phyloP scores from a whole-genome alignment of 2,329 filamentous ascomycete species.

The Capronia americana region DNA sequence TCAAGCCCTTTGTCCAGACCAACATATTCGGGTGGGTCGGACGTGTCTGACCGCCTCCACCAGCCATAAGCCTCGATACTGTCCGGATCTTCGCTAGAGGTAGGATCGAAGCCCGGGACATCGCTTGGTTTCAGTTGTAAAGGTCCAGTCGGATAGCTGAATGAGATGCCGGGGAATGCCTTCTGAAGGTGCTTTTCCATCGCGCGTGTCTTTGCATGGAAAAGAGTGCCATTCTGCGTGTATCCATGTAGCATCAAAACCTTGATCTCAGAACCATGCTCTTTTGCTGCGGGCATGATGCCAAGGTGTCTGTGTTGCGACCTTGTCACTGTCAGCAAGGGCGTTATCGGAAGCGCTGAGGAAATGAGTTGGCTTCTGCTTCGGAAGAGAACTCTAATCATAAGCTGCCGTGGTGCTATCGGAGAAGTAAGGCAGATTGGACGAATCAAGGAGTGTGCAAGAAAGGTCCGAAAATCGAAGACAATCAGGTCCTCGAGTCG shows the following conservation, averaged over 20 bases:
- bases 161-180: constrained; percentile 66
- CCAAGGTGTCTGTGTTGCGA: constrained; percentile 15
- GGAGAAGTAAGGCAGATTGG: neutral
- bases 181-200: constrained; percentile 82
- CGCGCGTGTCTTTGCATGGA: constrained; percentile 86
- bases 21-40: constrained; percentile 68
- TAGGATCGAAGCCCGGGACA: constrained; percentile 70
- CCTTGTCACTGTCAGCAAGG: neutral
- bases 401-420: neutral
- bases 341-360: neutral
- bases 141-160: constrained; percentile 74
- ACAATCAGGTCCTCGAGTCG: neutral
- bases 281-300: constrained; percentile 32
- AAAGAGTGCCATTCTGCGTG: constrained; percentile 86
- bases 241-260: constrained; percentile 85
- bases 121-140: constrained; percentile 67
- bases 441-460: neutral
- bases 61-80: constrained; percentile 77
- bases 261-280: constrained; percentile 52
- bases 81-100: constrained; percentile 54
- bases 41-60: constrained; percentile 72
- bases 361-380: neutral
- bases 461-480: neutral
- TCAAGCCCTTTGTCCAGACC: constrained; percentile 73
- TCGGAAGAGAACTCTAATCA: neutral